Conservation (phyloP, 768 basidiomycete species). For the Podaxis sp. region DNA sequence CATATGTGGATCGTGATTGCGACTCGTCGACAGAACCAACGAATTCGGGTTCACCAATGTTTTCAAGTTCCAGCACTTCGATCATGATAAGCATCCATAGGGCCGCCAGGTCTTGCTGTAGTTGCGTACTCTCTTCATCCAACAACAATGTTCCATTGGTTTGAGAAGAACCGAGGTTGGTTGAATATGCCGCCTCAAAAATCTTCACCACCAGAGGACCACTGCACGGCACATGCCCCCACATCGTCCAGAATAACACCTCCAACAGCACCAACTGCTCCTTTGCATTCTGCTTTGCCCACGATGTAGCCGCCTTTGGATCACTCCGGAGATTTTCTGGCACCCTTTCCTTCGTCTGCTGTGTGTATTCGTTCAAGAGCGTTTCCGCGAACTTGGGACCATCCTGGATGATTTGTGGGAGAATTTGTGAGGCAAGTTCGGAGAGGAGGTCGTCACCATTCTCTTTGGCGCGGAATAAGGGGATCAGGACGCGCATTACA, state of each 20-base stretch:
- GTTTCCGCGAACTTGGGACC: conserved; percentile 59
- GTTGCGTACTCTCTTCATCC: conserved; percentile 69
- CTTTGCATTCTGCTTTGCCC: conserved; percentile 72
- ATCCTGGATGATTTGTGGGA: conserved; percentile 65
- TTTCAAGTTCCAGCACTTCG: conserved; percentile 81
- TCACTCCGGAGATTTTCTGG: conserved; percentile 47
- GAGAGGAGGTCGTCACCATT: conserved; percentile 55
- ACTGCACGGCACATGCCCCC: conserved; percentile 67
- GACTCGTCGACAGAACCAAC: conserved; percentile 56
- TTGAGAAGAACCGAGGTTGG: conserved; percentile 66
- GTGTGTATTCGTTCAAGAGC: conserved; percentile 61
- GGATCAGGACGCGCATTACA: conserved; percentile 66
- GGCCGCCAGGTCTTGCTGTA: conserved; percentile 66
- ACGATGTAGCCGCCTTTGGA: conserved; percentile 58
- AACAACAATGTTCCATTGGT: conserved; percentile 62
- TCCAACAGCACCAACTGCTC: conserved; percentile 84
- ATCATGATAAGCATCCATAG: conserved; percentile 80
- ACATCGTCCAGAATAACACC: conserved; percentile 88
- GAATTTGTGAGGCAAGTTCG: conserved; percentile 48
- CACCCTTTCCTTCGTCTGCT: conserved; percentile 49
- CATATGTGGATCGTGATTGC: conserved; percentile 50
- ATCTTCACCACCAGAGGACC: conserved; percentile 64
- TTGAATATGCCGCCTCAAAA: conserved; percentile 62
- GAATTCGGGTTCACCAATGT: conserved; percentile 49
- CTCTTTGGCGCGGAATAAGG: conserved; percentile 72